Base-by-base conservation (phyloP, 495 filamentous ascomycete genomes). In the Penicillium argentinense region DNA sequence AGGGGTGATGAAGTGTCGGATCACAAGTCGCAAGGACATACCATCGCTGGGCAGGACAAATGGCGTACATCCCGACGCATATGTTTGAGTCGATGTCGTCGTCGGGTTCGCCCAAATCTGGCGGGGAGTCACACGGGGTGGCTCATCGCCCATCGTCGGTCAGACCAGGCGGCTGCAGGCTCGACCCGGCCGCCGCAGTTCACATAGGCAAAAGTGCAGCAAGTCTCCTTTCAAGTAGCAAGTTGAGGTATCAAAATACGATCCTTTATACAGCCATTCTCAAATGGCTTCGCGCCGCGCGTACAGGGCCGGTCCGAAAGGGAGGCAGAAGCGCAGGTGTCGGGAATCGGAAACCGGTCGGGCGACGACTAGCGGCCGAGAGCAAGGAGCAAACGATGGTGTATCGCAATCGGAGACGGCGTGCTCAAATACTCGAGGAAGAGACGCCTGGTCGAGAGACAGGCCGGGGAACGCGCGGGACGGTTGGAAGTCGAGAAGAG, bases 21-120 rank as follows among this genome's bases (percentile, higher is more conserved):
- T 19, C 1, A 24, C 14, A 8, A 30, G 33, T 16, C 17, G 25
- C 18, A 12, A 5, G 11, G 4, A 60, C 71, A 55, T 66, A 73
- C 72, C 72, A 51, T 72, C 52, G 49, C 66, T 74, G 5, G 85
- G 83, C 12, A 91, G 73, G 17, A 80, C 73, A 59, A 85, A 76
- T 5, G 82, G 82, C 11, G 78, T 79, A 58, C 84, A 88, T 23
- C 74, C 76, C 5, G 71, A 58, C 3, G 59, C 21, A 42, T 74
- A 72, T 3, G 63, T 54, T 24, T 59, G 54, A 6, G 63, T 67
- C 9, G 66, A 61, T 5, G 67, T 72, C 6, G 71, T 63, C 36
- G 72, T 74, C 23, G 76, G 74, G 47, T 72, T 62, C 40, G 70
- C 76, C 75, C 75, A 79, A 40, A 79, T 76, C 58, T 79, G 75